Evolutionary conservation across 768 basidiomycete species (phyloP), one percentile per base, ranked within the genome.

Genomic region (Trametes coccinea): DNA sequence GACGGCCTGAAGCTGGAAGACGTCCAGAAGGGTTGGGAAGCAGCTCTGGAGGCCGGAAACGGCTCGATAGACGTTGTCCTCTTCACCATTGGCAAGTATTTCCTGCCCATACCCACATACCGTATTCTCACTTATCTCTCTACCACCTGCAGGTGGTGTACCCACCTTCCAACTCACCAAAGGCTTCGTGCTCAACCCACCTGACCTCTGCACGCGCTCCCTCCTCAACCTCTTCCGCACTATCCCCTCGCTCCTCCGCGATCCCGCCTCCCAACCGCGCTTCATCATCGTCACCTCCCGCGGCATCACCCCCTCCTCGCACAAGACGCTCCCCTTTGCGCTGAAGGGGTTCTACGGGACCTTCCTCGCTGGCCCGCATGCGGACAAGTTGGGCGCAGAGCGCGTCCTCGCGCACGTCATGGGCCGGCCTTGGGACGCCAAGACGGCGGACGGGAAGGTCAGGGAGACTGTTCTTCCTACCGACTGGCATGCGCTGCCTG

Each of bases 371-470:
- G 60, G 37, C 2, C 82, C 85, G 4, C 86, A 86, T 68, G 75
- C 68, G 31, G 88, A 90, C 72, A 91, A 90, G 72, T 45, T 83
- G 47, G 87, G 83, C 6, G 71, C 75, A 34, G 89, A 92, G 72
- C 76, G 81, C 31, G 70, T 80, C 2, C 51, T 83, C 4, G 72
- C 77, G 0, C 77, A 87, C 60, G 73, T 75, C 60, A 75, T 81
- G 0, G 87, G 83, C 1, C 78, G 79, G 79, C 31, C 69, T 0
- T 88, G 87, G 86, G 17, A n/a, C 6, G 5, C 46, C 2, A 8
- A 47, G 17, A 22, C 22, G 22, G 67, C 76, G 11, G 75, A 76
- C n/a, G 81, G 83, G 49, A 72, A 69, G 33, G 76, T 80, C 0
- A 69, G 65, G 0, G 59, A 69, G 7, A 77, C 80, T 0, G 74